Evolutionary conservation across 208 protist species (phyloP), one percentile per base, ranked within the genome.

Genomic region (Trypanosoma melophagium): DNA sequence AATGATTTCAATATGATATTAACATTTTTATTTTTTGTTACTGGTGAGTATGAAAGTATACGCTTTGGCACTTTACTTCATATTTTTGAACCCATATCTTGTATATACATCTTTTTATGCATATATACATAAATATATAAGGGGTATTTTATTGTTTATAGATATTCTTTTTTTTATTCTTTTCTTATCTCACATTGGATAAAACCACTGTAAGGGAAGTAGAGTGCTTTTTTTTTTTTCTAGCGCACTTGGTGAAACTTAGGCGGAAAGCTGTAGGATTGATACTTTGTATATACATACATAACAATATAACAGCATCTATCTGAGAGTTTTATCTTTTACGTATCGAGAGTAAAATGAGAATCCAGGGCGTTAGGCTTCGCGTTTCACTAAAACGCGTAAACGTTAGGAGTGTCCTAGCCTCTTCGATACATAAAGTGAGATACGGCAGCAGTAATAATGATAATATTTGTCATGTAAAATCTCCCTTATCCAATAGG

Each of bases 301-400:
- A 47, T 47, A 47, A 1, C 5, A 35, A 35, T 35, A 35, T 35
- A 35, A 35, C 28, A 35, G 5, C 3, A 35, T 35, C 28, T 5
- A 35, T 1, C 28, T 35, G 28, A 35, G 5, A 35, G 28, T 35
- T 7, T 35, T 35, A 35, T 35, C 28, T 35, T 35, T 35, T 35
- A 35, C 3, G 28, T 5, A 35, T 35, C 28, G 5, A 35, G 28
- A 5, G 28, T 35, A 35, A 42, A 60, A 69, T 69, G 65, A 40
- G 16, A 17, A 19, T 47, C 4, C n/a, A 59, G 45, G 55, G 65
- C 17, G 14, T 22, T 45, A 69, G 45, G 31, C 45, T 69, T 47
- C 41, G 65, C 42, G 53, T 62, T 24, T 13, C 55, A 19, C 3
- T 69, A 31, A 38, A 63, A 45, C 53, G 65, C 22, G 17, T 62